A percentile compares a stretch with the other conserved stretches of the same genome.
Evolutionary conservation across 2,329 filamentous ascomycete genomes (phyloP).

Genomic region (Epicoccum nigrum): DNA sequence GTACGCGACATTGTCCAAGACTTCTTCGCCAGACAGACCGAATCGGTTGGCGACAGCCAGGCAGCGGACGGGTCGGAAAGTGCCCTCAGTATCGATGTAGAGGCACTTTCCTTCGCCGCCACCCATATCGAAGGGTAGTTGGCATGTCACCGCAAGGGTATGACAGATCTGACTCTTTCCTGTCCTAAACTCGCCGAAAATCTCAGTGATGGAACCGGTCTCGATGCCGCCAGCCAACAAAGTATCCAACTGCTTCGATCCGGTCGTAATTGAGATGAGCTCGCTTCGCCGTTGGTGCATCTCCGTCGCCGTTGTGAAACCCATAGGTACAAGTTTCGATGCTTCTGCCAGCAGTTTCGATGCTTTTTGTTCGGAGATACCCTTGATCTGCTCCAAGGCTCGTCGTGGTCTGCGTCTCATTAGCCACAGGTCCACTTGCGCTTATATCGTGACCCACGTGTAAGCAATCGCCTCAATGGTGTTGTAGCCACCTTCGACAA

Average conservation of each 20-base stretch:
- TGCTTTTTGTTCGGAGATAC: constrained; percentile 96
- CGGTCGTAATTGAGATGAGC: constrained; percentile 96
- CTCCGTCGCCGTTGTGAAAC: constrained; percentile 97
- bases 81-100: constrained; percentile 98
- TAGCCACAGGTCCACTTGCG: constrained; percentile 21
- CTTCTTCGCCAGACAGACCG: constrained; percentile 93
- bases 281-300: constrained; percentile 98
- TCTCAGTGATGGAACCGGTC: constrained; percentile 96
- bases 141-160: constrained; percentile 96
- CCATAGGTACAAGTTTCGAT: constrained; percentile 98
- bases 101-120: constrained; percentile 97
- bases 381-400: constrained; percentile 91
- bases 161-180: constrained; percentile 99
- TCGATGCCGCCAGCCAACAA: constrained; percentile 92
- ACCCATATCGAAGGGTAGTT: constrained; percentile 98
- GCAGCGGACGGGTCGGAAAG: constrained; percentile 86
- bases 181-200: constrained; percentile 97
- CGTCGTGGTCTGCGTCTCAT: constrained; percentile 64
- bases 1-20: constrained; percentile 97
- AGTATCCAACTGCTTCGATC: constrained; percentile 96
- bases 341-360: constrained; percentile 89
- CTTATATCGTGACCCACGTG: constrained; percentile 62
- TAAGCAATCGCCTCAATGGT: constrained; percentile 97
- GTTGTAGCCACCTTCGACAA: constrained; percentile 90
- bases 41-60: constrained; percentile 93